Evolutionary conservation across 352 stramenopile genomes (phyloP), one percentile per base, ranked within the genome.

Genomic region (Phytophthora capsici): DNA sequence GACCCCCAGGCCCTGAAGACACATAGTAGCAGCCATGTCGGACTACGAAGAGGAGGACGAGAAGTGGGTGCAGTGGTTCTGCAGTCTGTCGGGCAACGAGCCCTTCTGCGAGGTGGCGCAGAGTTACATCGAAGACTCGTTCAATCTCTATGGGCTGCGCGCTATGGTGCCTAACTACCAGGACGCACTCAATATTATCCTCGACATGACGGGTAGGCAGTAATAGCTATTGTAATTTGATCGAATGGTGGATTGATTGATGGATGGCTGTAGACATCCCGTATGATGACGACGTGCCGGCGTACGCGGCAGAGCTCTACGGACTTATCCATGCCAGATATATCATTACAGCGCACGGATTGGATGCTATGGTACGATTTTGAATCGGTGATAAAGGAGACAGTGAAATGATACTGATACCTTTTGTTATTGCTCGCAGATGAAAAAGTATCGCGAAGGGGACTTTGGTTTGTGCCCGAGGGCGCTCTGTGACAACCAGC

Each of bases 51-150:
- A 96, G 57, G 90, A 96, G 64, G 89, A 95, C 61, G 90, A 97
- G 73, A 96, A 94, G 75, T 97, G 90, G 90, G 90, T 96, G 73
- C 89, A 96, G 75, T 97, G 90, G 90, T 97, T 96, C 75, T 97
- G 89, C 73, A 93, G 84, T 60, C 82, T 97, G n/a, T 86, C 89
- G 37, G 90, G 90, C 65, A 97, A 97, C 60, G 90, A 97, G 64
- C 80, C 93, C 82, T 97, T 97, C 64, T 97, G 91, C 71, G 90
- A 97, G 63, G 89, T 97, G 55, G 86, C 92, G 53, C 77, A 89
- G 65, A 94, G 86, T 73, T 97, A 97, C 88, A 97, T 97, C 71
- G 90, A 97, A 75, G 91, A 97, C 82, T 96, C 86, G 64, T 97
- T 97, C 78, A 97, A 97, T 72, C 83, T 97, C 62, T 97, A 97